These are phyloP conservation scores for Populus simonii DNA, from an alignment of 345 rosid genomes.

Conservation along the genomic window DNA sequence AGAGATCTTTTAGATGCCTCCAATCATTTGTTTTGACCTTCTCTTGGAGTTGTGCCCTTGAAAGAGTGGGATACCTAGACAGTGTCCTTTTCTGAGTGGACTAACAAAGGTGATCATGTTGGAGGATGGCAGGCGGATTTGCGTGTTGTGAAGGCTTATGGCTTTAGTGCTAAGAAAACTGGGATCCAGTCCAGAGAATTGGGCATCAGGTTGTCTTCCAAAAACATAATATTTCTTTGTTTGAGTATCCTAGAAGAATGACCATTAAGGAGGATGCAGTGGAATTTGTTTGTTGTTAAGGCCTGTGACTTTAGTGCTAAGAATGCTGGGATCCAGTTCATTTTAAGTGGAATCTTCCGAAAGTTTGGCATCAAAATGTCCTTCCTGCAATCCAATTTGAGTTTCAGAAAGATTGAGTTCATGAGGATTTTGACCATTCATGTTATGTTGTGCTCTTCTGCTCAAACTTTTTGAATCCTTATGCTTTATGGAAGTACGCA, in stretches of 20 bases:
- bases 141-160: not conserved
- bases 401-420: not conserved
- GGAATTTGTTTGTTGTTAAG: not conserved
- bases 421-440: not conserved
- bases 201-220: not conserved
- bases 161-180: not conserved
- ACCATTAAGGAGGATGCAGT: not conserved
- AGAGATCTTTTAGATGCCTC: not conserved
- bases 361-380: not conserved
- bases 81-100: not conserved
- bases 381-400: constrained; percentile 1
- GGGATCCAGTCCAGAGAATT: not conserved
- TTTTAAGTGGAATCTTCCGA: not conserved
- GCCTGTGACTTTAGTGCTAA: not conserved
- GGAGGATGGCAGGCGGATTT: not conserved
- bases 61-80: not conserved
- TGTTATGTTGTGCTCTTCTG: not conserved
- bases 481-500: not conserved
- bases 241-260: not conserved
- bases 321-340: not conserved
- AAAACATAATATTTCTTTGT: not conserved
- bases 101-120: not conserved
- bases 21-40: not conserved
- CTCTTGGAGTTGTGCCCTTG: not conserved
- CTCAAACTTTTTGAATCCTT: constrained; percentile 4